A percentile compares a stretch with the other conserved stretches of the same genome.
Evolutionary conservation across 371 early-diverging fungal genomes (phyloP).

Genomic region (Apophysomyces elegans): DNA sequence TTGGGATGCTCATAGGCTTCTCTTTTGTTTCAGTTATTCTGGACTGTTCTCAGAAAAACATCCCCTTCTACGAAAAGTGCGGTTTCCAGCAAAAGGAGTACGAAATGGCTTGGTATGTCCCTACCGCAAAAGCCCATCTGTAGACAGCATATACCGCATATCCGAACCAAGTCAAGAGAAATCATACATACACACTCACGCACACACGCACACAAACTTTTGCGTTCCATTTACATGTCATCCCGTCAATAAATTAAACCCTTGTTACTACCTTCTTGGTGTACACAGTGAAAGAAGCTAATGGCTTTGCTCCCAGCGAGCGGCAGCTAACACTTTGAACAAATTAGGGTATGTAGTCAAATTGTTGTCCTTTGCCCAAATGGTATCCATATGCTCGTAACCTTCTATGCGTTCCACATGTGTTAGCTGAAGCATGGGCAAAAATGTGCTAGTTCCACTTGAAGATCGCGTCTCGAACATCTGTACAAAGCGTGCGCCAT

Average conservation of each 20-base stretch:
- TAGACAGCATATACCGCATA: not conserved
- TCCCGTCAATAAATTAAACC: not conserved
- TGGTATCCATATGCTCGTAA: constrained; percentile 65
- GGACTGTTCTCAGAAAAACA: constrained; percentile 57
- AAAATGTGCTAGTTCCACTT: constrained; percentile 7
- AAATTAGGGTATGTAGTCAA: constrained; percentile 44
- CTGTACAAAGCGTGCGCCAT: constrained; percentile 49
- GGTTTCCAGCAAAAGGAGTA: constrained; percentile 54
- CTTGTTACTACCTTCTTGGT: not conserved
- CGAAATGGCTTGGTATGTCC: constrained; percentile 62
- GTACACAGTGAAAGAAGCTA: not conserved
- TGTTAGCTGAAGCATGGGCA: constrained; percentile 45
- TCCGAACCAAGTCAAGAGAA: no score
- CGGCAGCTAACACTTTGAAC: constrained; percentile 22
- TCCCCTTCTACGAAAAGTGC: constrained; percentile 60
- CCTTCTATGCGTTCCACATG: constrained; percentile 53
- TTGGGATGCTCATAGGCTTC: not conserved
- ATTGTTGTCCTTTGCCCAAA: constrained; percentile 52
- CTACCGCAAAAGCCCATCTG: constrained; percentile 11
- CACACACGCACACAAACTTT: not conserved
- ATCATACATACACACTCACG: not conserved
- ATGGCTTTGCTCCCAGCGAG: constrained; percentile 23
- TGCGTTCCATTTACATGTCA: not conserved
- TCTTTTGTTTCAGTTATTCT: constrained; percentile 37
- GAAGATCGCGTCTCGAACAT: constrained; percentile 28